These are phyloP conservation scores for Hsuehochloa calcarea DNA, from an alignment of 176 grass and related monocot genomes.

Conservation along the genomic window DNA sequence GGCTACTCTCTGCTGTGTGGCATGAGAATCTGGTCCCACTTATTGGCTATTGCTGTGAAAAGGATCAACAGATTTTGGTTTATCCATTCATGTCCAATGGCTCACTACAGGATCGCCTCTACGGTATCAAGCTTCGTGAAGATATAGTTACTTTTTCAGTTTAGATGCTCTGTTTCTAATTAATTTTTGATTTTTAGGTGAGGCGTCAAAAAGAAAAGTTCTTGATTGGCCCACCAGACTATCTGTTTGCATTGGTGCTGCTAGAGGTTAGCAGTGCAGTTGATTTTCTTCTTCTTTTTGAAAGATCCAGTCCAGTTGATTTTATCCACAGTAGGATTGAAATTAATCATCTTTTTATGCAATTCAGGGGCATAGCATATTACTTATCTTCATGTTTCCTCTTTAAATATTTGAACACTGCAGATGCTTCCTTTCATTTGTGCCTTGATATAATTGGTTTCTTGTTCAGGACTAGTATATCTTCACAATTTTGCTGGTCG, in stretches of 20 bases:
- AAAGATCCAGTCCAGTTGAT: background rate
- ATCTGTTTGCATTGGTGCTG: constrained; percentile 66
- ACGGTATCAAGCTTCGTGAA: constrained; percentile 44
- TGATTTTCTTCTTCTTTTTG: background rate
- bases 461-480: constrained; percentile 56
- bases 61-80: constrained; percentile 81
- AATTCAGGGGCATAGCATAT: background rate
- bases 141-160: constrained; percentile 5
- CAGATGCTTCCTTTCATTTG: constrained; percentile 1
- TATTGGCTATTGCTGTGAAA: constrained; percentile 82
- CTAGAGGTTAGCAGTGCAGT: constrained; percentile 42
- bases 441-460: constrained; percentile 1
- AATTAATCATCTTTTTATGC: background rate
- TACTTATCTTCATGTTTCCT: constrained; percentile 17
- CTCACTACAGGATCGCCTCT: constrained; percentile 70
- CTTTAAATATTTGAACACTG: background rate
- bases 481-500: constrained; percentile 60
- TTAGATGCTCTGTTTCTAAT: constrained; percentile 1
- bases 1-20: constrained; percentile 59
- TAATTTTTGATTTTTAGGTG: constrained; percentile 42
- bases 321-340: background rate
- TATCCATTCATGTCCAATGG: constrained; percentile 89
- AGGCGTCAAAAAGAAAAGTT: constrained; percentile 70
- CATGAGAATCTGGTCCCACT: constrained; percentile 77
- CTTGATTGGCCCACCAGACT: constrained; percentile 76